Evolutionary conservation across 805 yeast genomes (phyloP), one percentile per base, ranked within the genome.

Genomic region (Danielia oregonensis): DNA sequence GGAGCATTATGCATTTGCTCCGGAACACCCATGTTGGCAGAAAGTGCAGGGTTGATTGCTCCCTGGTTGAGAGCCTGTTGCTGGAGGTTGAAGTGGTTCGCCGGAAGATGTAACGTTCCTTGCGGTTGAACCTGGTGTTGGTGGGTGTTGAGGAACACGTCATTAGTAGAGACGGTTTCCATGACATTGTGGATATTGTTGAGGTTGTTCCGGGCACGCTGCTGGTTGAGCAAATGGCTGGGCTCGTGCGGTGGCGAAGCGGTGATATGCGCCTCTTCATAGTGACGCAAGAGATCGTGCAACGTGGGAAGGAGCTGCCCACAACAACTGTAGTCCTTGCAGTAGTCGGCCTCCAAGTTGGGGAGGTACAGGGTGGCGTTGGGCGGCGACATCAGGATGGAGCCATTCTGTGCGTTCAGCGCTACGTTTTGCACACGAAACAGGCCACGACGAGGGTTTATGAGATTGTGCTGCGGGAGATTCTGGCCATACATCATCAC

Each of bases 261-360:
- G 44, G 68, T 67, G 38, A 93, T 89, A 62, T 93, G 98, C 30
- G 93, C 87, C 61, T 93, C 97, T 57, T 93, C 98, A 58, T 93
- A 93, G 59, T 93, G 98, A 49, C 93, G 78, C 43, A 93, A 70
- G 42, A 93, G 69, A 57, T 93, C 98, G 59, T 93, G 98, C 45
- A 93, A 68, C 9, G 96, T 89, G 21, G 97, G 97, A 42, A 93
- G 72, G 27, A 82, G 68, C 55, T 85, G 83, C 18, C 97, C 98
- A 65, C 98, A 93, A 63, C 98, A 93, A 33, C 87, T 79, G 63
- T 93, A 93, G 65, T 93, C 98, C 59, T 85, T 86, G 61, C 98
- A 93, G 62, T 91, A 93, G 58, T 89, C 89, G 7, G 96, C 95
- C 61, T 91, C 98, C 39, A 91, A 69, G 52, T 86, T 86, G 13